Evolutionary conservation across 371 early-diverging fungal species (phyloP).

Genomic region (Lichtheimia ornata): DNA sequence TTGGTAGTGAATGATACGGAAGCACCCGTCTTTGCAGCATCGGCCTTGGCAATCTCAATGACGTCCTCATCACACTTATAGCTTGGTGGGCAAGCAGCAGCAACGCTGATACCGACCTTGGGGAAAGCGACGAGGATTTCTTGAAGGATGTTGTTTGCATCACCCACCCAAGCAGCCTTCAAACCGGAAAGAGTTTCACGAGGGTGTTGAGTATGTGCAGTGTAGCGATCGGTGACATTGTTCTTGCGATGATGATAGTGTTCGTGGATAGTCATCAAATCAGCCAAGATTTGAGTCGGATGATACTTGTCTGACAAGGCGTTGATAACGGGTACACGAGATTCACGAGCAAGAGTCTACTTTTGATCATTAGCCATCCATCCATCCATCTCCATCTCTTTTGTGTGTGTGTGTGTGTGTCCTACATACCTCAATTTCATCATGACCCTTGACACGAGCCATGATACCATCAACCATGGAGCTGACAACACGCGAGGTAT

Average conservation of each 20-base stretch:
- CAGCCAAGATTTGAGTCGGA: conserved; percentile 95
- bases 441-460: conserved; percentile 88
- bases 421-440: conserved; percentile 76
- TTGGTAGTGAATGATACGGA: conserved; percentile 62
- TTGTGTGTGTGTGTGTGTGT: too few species aligned
- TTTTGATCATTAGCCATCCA: background rate
- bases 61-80: conserved; percentile 77
- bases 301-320: conserved; percentile 92
- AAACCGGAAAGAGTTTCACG: conserved; percentile 63
- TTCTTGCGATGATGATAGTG: conserved; percentile 34
- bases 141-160: conserved; percentile 94
- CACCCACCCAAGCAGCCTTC: conserved; percentile 94
- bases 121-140: conserved; percentile 87
- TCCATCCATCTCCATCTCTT: background rate
- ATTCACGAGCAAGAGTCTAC: conserved; percentile 80
- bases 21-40: conserved; percentile 48
- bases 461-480: conserved; percentile 95
- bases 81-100: conserved; percentile 83
- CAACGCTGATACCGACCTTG: conserved; percentile 81
- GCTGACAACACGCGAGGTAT: conserved; percentile 87
- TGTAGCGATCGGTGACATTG: conserved; percentile 36
- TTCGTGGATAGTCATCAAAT: conserved; percentile 93
- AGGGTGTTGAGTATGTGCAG: conserved; percentile 50
- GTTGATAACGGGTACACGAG: conserved; percentile 91
- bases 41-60: conserved; percentile 58